Evolutionary conservation across 495 filamentous ascomycete genomes (phyloP).

Genomic region (Pseudoneurospora amorphoporcata): DNA sequence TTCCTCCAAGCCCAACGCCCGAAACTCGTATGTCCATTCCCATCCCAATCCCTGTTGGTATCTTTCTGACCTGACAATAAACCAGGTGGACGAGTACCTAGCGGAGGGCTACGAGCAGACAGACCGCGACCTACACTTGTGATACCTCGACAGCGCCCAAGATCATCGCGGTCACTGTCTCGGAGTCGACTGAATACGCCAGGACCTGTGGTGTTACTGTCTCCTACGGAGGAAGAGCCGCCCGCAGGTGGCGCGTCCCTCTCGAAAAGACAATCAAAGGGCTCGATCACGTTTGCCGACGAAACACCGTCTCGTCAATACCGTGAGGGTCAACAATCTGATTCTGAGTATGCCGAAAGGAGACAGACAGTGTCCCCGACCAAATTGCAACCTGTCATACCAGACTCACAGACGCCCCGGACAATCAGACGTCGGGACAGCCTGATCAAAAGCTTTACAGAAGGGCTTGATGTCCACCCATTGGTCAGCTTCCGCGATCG

Average conservation of each 20-base stretch:
- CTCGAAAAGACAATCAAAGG: not conserved
- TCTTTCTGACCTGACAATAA: not conserved
- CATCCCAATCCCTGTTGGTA: not conserved
- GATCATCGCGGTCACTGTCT: constrained; percentile 8
- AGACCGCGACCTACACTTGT: constrained; percentile 5
- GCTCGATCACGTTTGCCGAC: not conserved
- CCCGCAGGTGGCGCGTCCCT: not conserved
- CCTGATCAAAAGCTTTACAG: not conserved
- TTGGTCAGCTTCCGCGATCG: not conserved
- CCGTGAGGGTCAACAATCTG: not conserved
- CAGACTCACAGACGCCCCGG: not conserved
- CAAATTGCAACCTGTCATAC: not conserved
- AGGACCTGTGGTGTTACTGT: constrained; percentile 16
- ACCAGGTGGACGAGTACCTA: constrained; percentile 5
- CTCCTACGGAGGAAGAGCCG: constrained; percentile 25
- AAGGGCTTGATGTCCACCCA: not conserved
- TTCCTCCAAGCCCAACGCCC: constrained; percentile 21
- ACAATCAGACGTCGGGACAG: not conserved
- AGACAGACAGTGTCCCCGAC: not conserved
- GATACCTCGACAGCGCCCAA: constrained; percentile 17
- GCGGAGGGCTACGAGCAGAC: constrained; percentile 3
- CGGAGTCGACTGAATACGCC: not conserved
- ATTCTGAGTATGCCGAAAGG: not conserved
- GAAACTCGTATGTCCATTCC: constrained; percentile 10
- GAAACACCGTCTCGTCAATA: not conserved